Percentiles rank a stretch among this genome's conserved stretches.
Conservation (phyloP, 1,139 yeast species). For the Scheffersomyces stambukii region DNA sequence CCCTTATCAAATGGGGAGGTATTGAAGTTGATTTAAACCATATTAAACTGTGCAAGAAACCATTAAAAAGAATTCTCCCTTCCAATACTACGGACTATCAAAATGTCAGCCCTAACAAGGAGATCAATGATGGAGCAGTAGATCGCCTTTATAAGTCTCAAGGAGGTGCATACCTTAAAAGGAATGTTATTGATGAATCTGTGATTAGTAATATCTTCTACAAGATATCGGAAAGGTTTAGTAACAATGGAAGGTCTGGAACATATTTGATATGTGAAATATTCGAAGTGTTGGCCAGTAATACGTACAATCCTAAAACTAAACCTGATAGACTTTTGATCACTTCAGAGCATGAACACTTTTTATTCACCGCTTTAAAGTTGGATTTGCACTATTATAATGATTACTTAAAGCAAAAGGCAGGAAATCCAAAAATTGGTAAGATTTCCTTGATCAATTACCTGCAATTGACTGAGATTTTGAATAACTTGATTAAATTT, state of each 20-base stretch:
- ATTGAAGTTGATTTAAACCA: constrained; percentile 10
- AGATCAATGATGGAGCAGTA: constrained; percentile 11
- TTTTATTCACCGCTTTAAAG: constrained; percentile 5
- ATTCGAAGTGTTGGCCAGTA: constrained; percentile 18
- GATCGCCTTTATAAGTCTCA: background rate
- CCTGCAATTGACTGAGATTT: constrained; percentile 6
- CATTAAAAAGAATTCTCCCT: constrained; percentile 8
- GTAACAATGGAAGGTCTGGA: constrained; percentile 16
- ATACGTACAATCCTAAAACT: constrained; percentile 15
- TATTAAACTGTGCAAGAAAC: no score
- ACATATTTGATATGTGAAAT: constrained; percentile 21
- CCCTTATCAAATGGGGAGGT: constrained; percentile 31
- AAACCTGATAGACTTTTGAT: constrained; percentile 14
- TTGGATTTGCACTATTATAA: constrained; percentile 33
- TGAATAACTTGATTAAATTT: constrained; percentile 6
- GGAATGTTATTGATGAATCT: constrained; percentile 10
- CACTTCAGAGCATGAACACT: constrained; percentile 23
- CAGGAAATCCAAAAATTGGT: constrained; percentile 1
- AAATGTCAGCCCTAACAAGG: background rate
- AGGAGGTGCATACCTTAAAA: background rate
- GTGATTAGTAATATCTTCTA: constrained; percentile 27
- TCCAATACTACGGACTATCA: constrained; percentile 1
- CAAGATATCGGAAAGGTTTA: constrained; percentile 25
- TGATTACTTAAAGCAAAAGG: constrained; percentile 28
- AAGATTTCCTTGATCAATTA: background rate